A percentile compares a stretch with the other conserved stretches of the same genome.
phyloP scores from a whole-genome alignment of 192 early-diverging fungal species.

The Pecoramyces ruminantium region DNA sequence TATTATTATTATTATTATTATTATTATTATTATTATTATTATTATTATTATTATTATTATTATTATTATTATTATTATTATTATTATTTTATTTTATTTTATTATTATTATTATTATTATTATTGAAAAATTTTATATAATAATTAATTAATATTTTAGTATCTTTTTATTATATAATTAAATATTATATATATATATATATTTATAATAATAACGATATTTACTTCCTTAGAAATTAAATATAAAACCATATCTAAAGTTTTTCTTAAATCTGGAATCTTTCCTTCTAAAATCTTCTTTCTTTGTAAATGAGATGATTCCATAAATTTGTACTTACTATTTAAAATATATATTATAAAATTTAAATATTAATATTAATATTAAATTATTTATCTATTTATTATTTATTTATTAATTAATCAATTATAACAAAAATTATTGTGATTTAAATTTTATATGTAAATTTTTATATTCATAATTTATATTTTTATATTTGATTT shows the following conservation, averaged over 20 bases:
- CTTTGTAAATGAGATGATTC: constrained; percentile 76
- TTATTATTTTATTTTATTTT: too few species aligned
- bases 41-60: background rate
- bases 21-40: background rate
- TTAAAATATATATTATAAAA: background rate
- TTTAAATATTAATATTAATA: background rate
- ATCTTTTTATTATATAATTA: too few species aligned
- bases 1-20: too few species aligned
- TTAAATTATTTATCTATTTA: too few species aligned
- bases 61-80: too few species aligned
- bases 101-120: too few species aligned
- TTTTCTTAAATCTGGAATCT: constrained; percentile 94
- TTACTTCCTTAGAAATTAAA: constrained; percentile 31
- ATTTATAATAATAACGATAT: background rate
- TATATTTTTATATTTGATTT: too few species aligned
- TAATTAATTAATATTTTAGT: background rate
- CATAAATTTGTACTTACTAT: constrained; percentile 97
- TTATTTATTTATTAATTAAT: too few species aligned
- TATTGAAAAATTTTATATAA: too few species aligned
- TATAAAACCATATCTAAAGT: constrained; percentile 75
- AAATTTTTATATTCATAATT: too few species aligned
- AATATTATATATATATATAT: background rate
- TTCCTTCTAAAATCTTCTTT: constrained; percentile 63
- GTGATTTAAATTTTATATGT: too few species aligned
- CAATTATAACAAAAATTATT: too few species aligned